A percentile compares a stretch with the other conserved stretches of the same genome.
phyloP scores from a whole-genome alignment of 176 grass and related monocot species.

The Alopecurus myosuroides region DNA sequence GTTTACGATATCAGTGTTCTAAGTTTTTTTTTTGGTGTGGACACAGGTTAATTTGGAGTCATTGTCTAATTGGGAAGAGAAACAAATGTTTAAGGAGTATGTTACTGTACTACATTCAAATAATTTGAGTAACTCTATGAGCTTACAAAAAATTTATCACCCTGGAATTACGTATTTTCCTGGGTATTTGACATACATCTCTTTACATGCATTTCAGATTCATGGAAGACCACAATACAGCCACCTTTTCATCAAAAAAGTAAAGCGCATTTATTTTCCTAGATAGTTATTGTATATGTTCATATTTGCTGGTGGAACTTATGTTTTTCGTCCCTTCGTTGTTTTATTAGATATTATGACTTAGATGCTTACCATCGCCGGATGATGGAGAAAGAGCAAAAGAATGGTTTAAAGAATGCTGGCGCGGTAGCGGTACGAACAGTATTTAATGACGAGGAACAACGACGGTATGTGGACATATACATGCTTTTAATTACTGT shows the following conservation, averaged over 20 bases:
- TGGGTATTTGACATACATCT: slow-evolving; percentile 20
- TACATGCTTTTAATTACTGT: background rate
- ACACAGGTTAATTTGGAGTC: slow-evolving; percentile 82
- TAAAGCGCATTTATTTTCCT: slow-evolving; percentile 26
- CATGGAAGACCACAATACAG: slow-evolving; percentile 99
- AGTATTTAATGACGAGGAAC: slow-evolving; percentile 95
- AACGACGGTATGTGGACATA: slow-evolving; percentile 52
- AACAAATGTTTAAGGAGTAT: slow-evolving; percentile 98
- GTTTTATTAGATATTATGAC: slow-evolving; percentile 78
- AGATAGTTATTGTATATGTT: background rate
- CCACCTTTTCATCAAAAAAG: slow-evolving; percentile 96
- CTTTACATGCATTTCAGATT: slow-evolving; percentile 49
- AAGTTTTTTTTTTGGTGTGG: slow-evolving; percentile 14
- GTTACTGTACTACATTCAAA: slow-evolving; percentile 33
- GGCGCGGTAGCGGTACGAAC: slow-evolving; percentile 47
- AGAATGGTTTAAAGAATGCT: slow-evolving; percentile 66
- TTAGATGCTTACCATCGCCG: slow-evolving; percentile 80
- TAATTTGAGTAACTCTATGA: slow-evolving; percentile 5
- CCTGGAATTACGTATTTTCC: background rate
- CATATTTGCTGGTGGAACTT: slow-evolving; percentile 1
- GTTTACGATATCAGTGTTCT: background rate
- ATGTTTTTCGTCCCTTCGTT: background rate
- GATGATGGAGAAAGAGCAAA: slow-evolving; percentile 70
- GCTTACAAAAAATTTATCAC: background rate
- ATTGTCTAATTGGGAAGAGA: slow-evolving; percentile 97